Conservation (phyloP, 2,329 filamentous ascomycete species). For the Lomentospora prolificans region DNA sequence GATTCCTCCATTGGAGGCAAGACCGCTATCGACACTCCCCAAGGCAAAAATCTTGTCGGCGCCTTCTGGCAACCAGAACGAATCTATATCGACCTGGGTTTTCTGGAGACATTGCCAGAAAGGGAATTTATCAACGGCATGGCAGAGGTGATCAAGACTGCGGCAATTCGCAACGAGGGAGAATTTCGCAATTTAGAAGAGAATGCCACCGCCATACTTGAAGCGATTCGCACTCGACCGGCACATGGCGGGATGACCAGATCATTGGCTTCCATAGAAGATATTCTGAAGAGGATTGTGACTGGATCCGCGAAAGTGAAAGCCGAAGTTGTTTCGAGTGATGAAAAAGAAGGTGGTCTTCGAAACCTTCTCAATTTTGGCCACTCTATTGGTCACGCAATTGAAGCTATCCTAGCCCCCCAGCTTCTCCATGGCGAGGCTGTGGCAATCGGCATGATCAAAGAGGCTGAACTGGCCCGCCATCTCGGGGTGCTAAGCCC, state of each 20-base stretch:
- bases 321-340: conserved; percentile 84
- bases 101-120: conserved; percentile 80
- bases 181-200: conserved; percentile 81
- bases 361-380: conserved; percentile 95
- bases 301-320: conserved; percentile 88
- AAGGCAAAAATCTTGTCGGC: conserved; percentile 92
- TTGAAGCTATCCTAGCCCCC: conserved; percentile 89
- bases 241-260: conserved; percentile 17
- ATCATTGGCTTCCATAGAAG: conserved; percentile 55
- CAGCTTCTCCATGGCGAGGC: conserved; percentile 93
- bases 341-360: conserved; percentile 88
- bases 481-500: conserved; percentile 78
- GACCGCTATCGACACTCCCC: conserved; percentile 92
- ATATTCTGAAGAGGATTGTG: conserved; percentile 68
- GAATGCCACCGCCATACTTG: conserved; percentile 67
- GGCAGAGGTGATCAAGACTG: conserved; percentile 97
- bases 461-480: conserved; percentile 87
- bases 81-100: conserved; percentile 89
- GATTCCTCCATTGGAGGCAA: conserved; percentile 98
- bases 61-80: conserved; percentile 93
- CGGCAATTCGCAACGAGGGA: conserved; percentile 84
- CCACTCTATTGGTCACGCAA: conserved; percentile 94
- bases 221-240: conserved; percentile 47
- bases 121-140: conserved; percentile 97
- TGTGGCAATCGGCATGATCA: conserved; percentile 96